Conservation (phyloP, 2,329 filamentous ascomycete species). For the Tricladium varicosporioides region DNA sequence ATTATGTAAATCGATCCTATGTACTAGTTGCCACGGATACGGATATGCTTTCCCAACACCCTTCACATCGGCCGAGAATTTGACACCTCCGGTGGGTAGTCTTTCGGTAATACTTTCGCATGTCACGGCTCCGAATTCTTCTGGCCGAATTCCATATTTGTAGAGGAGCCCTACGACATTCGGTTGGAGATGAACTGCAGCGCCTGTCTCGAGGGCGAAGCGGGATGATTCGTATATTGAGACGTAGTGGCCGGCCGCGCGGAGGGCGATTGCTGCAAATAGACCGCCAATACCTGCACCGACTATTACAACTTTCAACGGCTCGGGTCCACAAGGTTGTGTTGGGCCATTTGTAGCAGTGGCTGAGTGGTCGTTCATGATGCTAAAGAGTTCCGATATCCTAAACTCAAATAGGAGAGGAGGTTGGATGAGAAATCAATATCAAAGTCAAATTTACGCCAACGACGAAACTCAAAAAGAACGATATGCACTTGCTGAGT, state of each 20-base stretch:
- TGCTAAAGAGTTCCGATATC: too few relatives aligned
- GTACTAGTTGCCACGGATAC: constrained; percentile 47
- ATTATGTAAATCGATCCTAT: constrained; percentile 53
- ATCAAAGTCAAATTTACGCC: too few relatives aligned
- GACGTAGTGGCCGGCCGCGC: constrained; percentile 17
- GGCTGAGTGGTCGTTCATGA: too few relatives aligned
- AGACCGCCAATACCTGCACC: constrained; percentile 52
- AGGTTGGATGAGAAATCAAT: too few relatives aligned
- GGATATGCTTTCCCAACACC: constrained; percentile 4
- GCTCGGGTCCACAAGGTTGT: not conserved
- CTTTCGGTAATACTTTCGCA: constrained; percentile 6
- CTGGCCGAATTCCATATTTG: constrained; percentile 42
- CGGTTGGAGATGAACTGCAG: constrained; percentile 60
- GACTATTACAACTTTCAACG: not conserved
- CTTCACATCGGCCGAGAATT: not conserved
- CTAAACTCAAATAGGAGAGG: too few relatives aligned
- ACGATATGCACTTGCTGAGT: too few relatives aligned
- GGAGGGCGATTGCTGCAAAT: constrained; percentile 45
- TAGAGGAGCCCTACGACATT: constrained; percentile 58
- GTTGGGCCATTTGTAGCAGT: too few relatives aligned
- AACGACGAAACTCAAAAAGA: too few relatives aligned
- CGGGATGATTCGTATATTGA: constrained; percentile 56
- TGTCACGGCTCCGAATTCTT: constrained; percentile 35
- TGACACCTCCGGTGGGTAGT: not conserved
- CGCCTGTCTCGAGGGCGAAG: constrained; percentile 55